A percentile compares a stretch with the other conserved stretches of the same genome.
Evolutionary conservation across 768 basidiomycete species (phyloP).

Genomic region (Chalciporus piperatus): DNA sequence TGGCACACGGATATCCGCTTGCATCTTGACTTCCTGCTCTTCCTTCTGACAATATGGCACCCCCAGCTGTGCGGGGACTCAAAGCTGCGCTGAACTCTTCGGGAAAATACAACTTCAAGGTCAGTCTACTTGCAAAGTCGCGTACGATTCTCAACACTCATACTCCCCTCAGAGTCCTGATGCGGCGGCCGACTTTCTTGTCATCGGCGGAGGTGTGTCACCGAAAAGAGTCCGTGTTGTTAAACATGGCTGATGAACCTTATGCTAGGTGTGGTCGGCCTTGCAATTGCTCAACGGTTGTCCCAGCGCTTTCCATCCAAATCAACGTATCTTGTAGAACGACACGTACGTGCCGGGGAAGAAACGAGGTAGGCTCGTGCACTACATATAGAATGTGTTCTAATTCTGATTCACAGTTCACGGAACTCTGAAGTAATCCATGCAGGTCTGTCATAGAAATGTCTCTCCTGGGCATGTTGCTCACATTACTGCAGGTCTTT

Average conservation of each 20-base stretch:
- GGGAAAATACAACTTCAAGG: slow-evolving; percentile 63
- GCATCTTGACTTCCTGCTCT: neutral
- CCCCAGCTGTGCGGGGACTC: slow-evolving; percentile 47
- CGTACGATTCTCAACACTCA: neutral
- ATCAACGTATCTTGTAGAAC: slow-evolving; percentile 79
- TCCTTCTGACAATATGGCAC: slow-evolving; percentile 15
- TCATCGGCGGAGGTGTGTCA: slow-evolving; percentile 78
- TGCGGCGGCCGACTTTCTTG: slow-evolving; percentile 72
- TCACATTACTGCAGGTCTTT: slow-evolving; percentile 52
- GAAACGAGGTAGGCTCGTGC: slow-evolving; percentile 66
- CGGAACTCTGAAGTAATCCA: slow-evolving; percentile 96
- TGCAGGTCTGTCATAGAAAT: slow-evolving; percentile 49
- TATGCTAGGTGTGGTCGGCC: slow-evolving; percentile 71
- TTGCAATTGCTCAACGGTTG: slow-evolving; percentile 80
- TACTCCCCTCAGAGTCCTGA: slow-evolving; percentile 56
- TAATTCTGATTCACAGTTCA: slow-evolving; percentile 48
- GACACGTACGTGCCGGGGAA: slow-evolving; percentile 71
- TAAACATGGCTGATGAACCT: neutral
- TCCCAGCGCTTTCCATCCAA: slow-evolving; percentile 59
- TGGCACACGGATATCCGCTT: neutral
- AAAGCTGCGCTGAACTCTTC: slow-evolving; percentile 59
- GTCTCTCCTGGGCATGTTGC: neutral
- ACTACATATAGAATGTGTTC: neutral
- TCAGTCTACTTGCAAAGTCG: slow-evolving; percentile 16
- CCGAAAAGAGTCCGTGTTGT: neutral